phyloP scores from a whole-genome alignment of 768 basidiomycete species.

The Polyporus arcularius region DNA sequence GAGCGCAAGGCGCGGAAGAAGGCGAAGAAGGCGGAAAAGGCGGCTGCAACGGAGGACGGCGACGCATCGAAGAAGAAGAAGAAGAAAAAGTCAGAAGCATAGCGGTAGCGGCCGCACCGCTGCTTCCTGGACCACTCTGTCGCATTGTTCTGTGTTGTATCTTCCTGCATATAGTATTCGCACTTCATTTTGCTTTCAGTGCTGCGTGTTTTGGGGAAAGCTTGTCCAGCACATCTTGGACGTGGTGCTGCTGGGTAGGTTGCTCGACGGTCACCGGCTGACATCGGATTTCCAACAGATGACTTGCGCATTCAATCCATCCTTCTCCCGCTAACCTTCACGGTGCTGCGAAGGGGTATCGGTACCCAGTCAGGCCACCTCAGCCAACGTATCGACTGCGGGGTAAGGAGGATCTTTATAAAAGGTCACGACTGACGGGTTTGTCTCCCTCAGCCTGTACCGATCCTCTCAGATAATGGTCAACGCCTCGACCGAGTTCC shows the following conservation, averaged over 20 bases:
- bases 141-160: conserved; percentile 9
- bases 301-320: no score
- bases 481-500: no score
- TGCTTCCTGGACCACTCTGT: background rate
- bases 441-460: no score
- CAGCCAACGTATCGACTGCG: no score
- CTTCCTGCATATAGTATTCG: conserved; percentile 15
- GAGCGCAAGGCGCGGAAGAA: conserved; percentile 81
- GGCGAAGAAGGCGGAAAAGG: conserved; percentile 78
- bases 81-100: conserved; percentile 47
- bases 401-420: no score
- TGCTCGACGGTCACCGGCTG: no score
- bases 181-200: background rate
- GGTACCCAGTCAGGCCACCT: no score
- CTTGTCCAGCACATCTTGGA: background rate
- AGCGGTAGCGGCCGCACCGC: background rate
- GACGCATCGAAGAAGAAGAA: conserved; percentile 55
- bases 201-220: background rate
- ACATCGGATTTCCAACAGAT: no score
- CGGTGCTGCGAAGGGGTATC: no score
- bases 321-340: no score
- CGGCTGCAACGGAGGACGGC: conserved; percentile 22
- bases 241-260: background rate
- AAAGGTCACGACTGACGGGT: no score
- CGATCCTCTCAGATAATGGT: no score